Percentiles rank a stretch among this genome's conserved stretches.
Evolutionary conservation across 1,139 yeast genomes (phyloP).

Genomic region (Geotrichum reessii): DNA sequence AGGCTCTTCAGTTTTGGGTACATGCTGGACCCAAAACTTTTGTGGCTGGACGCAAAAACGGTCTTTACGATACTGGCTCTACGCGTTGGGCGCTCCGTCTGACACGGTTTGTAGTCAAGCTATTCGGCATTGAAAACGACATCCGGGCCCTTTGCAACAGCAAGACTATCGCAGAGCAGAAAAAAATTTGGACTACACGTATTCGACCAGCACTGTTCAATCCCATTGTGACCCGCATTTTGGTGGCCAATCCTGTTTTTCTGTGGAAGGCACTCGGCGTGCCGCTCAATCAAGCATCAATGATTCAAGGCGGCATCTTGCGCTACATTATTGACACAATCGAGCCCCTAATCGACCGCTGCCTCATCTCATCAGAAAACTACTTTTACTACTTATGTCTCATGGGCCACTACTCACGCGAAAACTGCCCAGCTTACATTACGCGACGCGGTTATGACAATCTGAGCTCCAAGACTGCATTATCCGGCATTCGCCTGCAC

Average conservation of each 20-base stretch:
- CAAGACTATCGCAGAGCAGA: slow-evolving; percentile 56
- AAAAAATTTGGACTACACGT: slow-evolving; percentile 52
- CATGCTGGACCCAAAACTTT: slow-evolving; percentile 57
- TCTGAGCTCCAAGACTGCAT: slow-evolving; percentile 40
- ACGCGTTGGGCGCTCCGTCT: slow-evolving; percentile 79
- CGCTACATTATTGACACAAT: slow-evolving; percentile 71
- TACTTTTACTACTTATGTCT: slow-evolving; percentile 71
- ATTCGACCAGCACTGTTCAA: slow-evolving; percentile 67
- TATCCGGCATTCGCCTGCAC: slow-evolving; percentile 68
- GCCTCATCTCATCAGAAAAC: slow-evolving; percentile 63
- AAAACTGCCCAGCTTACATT: slow-evolving; percentile 73
- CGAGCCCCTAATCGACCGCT: slow-evolving; percentile 63
- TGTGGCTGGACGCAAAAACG: slow-evolving; percentile 44
- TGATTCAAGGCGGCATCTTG: slow-evolving; percentile 67
- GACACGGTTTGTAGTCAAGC: slow-evolving; percentile 53
- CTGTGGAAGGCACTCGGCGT: slow-evolving; percentile 86
- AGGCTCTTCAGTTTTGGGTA: slow-evolving; percentile 78
- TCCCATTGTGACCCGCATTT: slow-evolving; percentile 58
- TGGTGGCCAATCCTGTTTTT: slow-evolving; percentile 75
- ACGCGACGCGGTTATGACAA: slow-evolving; percentile 52
- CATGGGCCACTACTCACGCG: slow-evolving; percentile 53
- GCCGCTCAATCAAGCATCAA: slow-evolving; percentile 73
- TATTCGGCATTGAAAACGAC: slow-evolving; percentile 49
- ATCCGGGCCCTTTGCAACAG: slow-evolving; percentile 56
- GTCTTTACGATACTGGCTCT: slow-evolving; percentile 74